phyloP scores from a whole-genome alignment of 768 basidiomycete species.

The Phanerodontia chrysosporium region DNA sequence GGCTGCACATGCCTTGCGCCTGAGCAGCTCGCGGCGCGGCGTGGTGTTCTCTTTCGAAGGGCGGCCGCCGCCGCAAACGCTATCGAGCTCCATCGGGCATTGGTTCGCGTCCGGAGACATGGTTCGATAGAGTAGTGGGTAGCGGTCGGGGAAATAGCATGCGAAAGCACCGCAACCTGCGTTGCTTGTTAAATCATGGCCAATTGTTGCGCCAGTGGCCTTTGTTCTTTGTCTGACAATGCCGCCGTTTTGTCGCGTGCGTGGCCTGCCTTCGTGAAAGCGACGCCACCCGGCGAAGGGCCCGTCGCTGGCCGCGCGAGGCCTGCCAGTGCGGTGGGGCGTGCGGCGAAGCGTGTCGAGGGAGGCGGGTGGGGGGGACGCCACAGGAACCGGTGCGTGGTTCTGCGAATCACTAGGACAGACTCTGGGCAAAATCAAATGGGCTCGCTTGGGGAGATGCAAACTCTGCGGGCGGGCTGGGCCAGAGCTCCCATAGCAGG shows the following conservation, averaged over 20 bases:
- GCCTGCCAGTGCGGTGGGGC: no score
- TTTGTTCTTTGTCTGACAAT: background rate
- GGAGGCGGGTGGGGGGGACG: no score
- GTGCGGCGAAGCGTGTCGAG: no score
- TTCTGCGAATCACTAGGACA: background rate
- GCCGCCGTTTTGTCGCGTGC: no score
- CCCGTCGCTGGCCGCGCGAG: no score
- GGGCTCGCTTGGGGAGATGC: background rate
- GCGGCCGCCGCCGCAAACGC: background rate
- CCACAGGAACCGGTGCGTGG: background rate
- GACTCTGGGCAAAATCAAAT: background rate
- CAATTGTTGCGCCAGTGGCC: background rate
- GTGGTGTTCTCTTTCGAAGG: background rate
- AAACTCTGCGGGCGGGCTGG: background rate
- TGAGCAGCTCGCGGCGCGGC: background rate
- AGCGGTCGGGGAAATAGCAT: background rate
- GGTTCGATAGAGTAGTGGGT: background rate
- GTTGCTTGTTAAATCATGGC: background rate
- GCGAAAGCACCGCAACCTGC: background rate
- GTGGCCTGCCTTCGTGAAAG: background rate
- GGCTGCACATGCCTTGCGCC: background rate
- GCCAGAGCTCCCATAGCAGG: slow-evolving; percentile 5
- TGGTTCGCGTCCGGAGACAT: background rate
- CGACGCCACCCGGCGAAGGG: background rate
- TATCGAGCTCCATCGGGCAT: background rate